Evolutionary conservation across 805 yeast genomes (phyloP).

Genomic region (Saccharomycopsis sp.): DNA sequence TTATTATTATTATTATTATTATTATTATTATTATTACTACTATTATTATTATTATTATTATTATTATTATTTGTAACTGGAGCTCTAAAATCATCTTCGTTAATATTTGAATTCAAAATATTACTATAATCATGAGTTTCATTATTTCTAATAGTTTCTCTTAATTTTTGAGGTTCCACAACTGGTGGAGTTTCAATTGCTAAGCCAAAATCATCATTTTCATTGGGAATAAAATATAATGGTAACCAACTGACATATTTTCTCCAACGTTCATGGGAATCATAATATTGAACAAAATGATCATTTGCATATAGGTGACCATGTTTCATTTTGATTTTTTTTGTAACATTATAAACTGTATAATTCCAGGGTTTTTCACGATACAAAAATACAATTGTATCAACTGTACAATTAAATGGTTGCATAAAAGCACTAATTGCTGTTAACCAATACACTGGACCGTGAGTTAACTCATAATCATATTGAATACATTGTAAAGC

Average conservation of each 20-base stretch:
- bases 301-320: slow-evolving; percentile 11
- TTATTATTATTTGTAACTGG: background rate
- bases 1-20: too few species aligned
- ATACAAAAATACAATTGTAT: slow-evolving; percentile 61
- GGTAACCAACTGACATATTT: slow-evolving; percentile 32
- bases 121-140: slow-evolving; percentile 16
- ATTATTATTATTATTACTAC: too few species aligned
- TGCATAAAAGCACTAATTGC: slow-evolving; percentile 66
- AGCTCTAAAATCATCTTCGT: slow-evolving; percentile 12
- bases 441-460: slow-evolving; percentile 53
- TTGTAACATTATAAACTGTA: slow-evolving; percentile 21
- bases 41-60: too few species aligned
- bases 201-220: slow-evolving; percentile 14
- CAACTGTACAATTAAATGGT: slow-evolving; percentile 73
- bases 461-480: slow-evolving; percentile 34
- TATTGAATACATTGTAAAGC: slow-evolving; percentile 51
- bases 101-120: slow-evolving; percentile 2
- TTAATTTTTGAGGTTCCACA: background rate
- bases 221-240: slow-evolving; percentile 33
- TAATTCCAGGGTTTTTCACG: slow-evolving; percentile 75
- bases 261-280: slow-evolving; percentile 30
- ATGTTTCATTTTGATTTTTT: slow-evolving; percentile 3
- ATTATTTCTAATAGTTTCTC: too few species aligned
- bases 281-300: slow-evolving; percentile 19
- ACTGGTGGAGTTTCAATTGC: slow-evolving; percentile 17